Base-by-base conservation (phyloP, 2,329 filamentous ascomycete genomes). In the Diaporthe amygdali region DNA sequence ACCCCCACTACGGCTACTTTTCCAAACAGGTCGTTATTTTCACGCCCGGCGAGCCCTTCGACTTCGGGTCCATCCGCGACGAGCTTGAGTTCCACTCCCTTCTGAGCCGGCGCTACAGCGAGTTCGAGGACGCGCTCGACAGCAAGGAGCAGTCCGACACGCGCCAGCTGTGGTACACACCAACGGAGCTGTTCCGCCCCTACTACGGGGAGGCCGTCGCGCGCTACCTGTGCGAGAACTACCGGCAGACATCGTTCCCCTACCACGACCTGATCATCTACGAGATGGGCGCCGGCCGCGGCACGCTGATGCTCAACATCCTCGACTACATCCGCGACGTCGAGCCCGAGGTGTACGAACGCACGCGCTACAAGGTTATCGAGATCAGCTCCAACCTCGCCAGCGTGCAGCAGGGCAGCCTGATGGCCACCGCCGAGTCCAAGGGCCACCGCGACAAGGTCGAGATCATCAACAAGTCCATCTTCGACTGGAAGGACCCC, bases 181-280 rank as follows among this genome's bases (percentile, higher is more conserved):
- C 97, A 0, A 99, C 96, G 0, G 96, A 99, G 84, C 90, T 99
- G 25, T 99, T 99, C 84, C 90, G 94, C 39, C 96, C 97, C 0
- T 97, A 96, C 83, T 99, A 99, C 81, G 97, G 96, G 79, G 95
- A 99, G 85, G 94, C 96, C 41, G 94, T 99, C 76, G 96, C 96
- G n/a, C 92, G 96, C 25, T 98, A 98, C 81, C 90, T 99, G 54
- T 92, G 98, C 75, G 92, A 94, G 75, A 98, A 99, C 84, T 99
- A 99, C 88, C 95, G 96, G 80, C 90, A 98, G 80, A 94, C 94
- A 54, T 90, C 94, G 69, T 98, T 96, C 80, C 96, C 96, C 2
- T 98, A 98, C 85, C 92, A 98, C 82, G 96, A 99, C 82, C 89
- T 99, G 66, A 94, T 97, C 77, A 97, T 99, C 81, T 99, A 98